Evolutionary conservation across 2,329 filamentous ascomycete genomes (phyloP), one percentile per base, ranked within the genome.

Genomic region (Phoma herbarum): DNA sequence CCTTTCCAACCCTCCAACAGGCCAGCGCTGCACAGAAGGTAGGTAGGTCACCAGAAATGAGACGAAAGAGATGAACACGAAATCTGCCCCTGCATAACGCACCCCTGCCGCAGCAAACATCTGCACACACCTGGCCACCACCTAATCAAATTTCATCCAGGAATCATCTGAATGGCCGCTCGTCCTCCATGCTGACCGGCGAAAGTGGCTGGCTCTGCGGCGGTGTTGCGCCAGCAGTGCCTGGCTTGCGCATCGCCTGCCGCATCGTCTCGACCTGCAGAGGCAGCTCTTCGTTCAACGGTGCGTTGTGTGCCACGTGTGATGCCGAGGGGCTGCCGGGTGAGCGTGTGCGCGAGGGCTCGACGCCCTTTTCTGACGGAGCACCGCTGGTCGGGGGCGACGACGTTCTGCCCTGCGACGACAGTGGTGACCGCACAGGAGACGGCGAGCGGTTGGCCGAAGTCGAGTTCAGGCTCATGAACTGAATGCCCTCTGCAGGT

Each of bases 231-330:
- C 97, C 94, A 18, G 90, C 87, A 77, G 92, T 97, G 43, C 88
- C 91, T 14, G 93, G 96, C 76, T 91, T 89, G 72, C 91, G 84
- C 71, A 97, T 81, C 16, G 92, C 93, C 78, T 97, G 93, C 51
- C 89, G 85, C 93, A 97, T 96, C 4, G 93, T 97, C 82, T 97
- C 93, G 64, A 97, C 90, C 59, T 90, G 92, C 57, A 97, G 81
- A 51, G 90, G 92, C 59, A 97, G 81, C 62, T 97, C 93, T 25
- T 88, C 84, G 60, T 82, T 81, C 47, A 82, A 76, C 31, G 86
- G 78, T 51, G 85, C 83, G 54, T 82, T 83, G 62, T 83, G 82
- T 10, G 82, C 78, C 43, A 84, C 83, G 25, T 82, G 71, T 11
- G 66, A 82, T 3, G 74, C 66, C 35, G 65, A 82, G 54, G 74